phyloP scores from a whole-genome alignment of 176 grass and related monocot species.

The Ananas comosus region DNA sequence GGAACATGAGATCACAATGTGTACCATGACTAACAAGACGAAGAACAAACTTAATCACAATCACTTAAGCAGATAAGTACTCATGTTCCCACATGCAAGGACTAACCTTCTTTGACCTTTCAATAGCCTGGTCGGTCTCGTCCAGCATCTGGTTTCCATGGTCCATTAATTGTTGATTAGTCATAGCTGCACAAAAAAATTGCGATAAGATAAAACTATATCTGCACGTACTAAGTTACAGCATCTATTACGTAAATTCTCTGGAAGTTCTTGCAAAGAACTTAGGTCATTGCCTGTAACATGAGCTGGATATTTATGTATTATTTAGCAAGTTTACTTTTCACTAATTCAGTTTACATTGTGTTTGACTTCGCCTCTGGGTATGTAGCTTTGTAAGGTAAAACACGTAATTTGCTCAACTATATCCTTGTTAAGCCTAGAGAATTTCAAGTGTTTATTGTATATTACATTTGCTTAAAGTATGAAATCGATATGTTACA shows the following conservation, averaged over 20 bases:
- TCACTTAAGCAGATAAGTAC: background rate
- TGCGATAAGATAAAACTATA: background rate
- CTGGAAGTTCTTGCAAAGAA: background rate
- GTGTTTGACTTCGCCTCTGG: no score
- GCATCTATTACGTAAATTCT: background rate
- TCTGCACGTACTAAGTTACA: background rate
- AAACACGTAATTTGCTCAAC: no score
- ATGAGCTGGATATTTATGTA: background rate
- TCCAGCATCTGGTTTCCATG: slow-evolving; percentile 66
- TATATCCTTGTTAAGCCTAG: no score
- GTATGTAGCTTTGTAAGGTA: no score
- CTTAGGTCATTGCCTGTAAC: background rate
- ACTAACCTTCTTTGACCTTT: slow-evolving; percentile 51
- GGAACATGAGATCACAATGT: no score
- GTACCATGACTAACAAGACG: background rate
- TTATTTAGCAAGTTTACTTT: no score
- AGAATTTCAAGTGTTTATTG: no score
- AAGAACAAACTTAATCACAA: background rate
- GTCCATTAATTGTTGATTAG: slow-evolving; percentile 87
- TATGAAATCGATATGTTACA: no score
- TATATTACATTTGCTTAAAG: no score
- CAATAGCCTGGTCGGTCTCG: slow-evolving; percentile 92
- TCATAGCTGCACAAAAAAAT: slow-evolving; percentile 48
- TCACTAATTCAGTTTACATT: no score
- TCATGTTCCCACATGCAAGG: background rate